Percentiles rank a stretch among this genome's conserved stretches.
These are phyloP conservation scores for Talaromyces pinophilus DNA, from an alignment of 2,329 filamentous ascomycete species.

Conservation along the genomic window DNA sequence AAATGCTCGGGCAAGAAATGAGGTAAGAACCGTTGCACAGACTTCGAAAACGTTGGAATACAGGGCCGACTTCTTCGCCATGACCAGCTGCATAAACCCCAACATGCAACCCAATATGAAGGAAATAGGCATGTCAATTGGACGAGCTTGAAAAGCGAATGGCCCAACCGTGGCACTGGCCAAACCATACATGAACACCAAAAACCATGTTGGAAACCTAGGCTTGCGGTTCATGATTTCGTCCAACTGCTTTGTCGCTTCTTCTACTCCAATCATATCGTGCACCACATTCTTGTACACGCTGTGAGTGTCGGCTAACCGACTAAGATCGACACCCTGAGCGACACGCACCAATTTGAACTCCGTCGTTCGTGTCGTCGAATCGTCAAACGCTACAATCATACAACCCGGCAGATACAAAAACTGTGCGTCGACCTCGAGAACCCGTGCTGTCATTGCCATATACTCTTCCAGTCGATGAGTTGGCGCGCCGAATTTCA, in stretches of 20 bases:
- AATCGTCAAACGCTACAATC: slow-evolving; percentile 78
- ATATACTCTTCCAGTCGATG: slow-evolving; percentile 88
- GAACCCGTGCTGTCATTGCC: slow-evolving; percentile 78
- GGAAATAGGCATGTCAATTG: slow-evolving; percentile 74
- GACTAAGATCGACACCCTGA: slow-evolving; percentile 45
- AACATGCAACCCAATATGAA: slow-evolving; percentile 73
- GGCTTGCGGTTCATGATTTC: slow-evolving; percentile 58
- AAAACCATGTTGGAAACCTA: slow-evolving; percentile 55
- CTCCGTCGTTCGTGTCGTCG: slow-evolving; percentile 46
- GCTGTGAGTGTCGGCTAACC: slow-evolving; percentile 44
- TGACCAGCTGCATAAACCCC: slow-evolving; percentile 70
- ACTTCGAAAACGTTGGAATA: slow-evolving; percentile 65
- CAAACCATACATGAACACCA: slow-evolving; percentile 69
- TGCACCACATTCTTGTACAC: slow-evolving; percentile 50
- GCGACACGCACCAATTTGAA: slow-evolving; percentile 44
- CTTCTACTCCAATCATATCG: slow-evolving; percentile 45
- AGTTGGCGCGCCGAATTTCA: slow-evolving; percentile 87
- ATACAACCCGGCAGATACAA: slow-evolving; percentile 86
- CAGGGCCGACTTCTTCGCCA: slow-evolving; percentile 72
- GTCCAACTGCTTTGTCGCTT: slow-evolving; percentile 43
- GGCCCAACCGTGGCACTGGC: slow-evolving; percentile 74
- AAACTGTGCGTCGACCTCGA: slow-evolving; percentile 86
- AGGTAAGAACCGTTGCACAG: slow-evolving; percentile 63
- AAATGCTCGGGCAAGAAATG: slow-evolving; percentile 66
- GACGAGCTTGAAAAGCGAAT: slow-evolving; percentile 73